phyloP scores from a whole-genome alignment of 106 monocot genomes.

The Dioscorea alata region DNA sequence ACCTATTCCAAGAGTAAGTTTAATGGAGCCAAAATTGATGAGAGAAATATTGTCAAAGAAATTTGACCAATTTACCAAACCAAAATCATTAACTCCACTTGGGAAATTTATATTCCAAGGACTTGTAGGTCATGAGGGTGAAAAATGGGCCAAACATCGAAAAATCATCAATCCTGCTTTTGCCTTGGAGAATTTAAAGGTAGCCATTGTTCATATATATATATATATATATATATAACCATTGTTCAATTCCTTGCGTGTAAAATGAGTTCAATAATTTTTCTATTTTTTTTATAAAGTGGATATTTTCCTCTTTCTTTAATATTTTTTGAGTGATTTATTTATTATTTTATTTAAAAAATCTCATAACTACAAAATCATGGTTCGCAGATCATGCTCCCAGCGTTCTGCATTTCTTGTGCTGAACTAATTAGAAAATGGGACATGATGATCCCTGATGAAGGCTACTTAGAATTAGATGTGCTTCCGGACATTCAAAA shows the following conservation, averaged over 20 bases:
- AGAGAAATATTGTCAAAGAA: constrained; percentile 17
- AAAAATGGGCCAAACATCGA: constrained; percentile 72
- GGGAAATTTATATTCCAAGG: constrained; percentile 18
- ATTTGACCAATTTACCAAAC: constrained; percentile 18
- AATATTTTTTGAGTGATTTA: too few relatives aligned
- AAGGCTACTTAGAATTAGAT: too few relatives aligned
- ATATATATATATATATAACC: too few relatives aligned
- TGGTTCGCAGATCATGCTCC: constrained; percentile 7
- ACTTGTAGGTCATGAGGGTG: constrained; percentile 39
- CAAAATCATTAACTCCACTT: background rate
- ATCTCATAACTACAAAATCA: background rate
- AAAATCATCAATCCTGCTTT: constrained; percentile 82
- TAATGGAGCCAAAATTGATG: constrained; percentile 15
- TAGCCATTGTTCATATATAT: constrained; percentile 9
- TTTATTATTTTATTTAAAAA: background rate
- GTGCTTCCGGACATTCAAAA: too few relatives aligned
- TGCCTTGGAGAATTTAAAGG: constrained; percentile 74
- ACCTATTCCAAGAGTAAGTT: constrained; percentile 6
- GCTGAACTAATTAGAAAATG: too few relatives aligned
- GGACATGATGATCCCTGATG: too few relatives aligned
- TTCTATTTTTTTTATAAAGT: background rate
- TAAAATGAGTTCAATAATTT: too few relatives aligned
- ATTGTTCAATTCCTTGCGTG: background rate
- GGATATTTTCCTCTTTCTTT: too few relatives aligned
- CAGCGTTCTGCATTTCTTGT: constrained; percentile 16